A percentile compares a stretch with the other conserved stretches of the same genome.
Evolutionary conservation across 495 filamentous ascomycete species (phyloP).

Genomic region (Penicillium samsonianum): DNA sequence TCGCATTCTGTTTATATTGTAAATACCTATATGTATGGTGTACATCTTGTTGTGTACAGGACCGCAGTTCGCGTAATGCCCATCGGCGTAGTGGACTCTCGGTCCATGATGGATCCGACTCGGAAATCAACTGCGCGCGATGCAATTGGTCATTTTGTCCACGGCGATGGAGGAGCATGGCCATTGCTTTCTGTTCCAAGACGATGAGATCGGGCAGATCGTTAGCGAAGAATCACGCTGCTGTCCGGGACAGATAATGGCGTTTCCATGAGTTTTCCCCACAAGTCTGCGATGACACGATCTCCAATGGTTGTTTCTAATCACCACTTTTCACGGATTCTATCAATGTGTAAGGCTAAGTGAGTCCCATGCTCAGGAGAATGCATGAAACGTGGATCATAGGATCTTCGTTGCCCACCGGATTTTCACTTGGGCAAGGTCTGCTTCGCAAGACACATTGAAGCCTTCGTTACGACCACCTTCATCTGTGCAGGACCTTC

Average conservation of each 20-base stretch:
- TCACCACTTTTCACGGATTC: constrained; percentile 13
- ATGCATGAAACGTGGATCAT: no score
- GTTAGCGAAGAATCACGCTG: constrained; percentile 25
- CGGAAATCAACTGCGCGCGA: constrained; percentile 38
- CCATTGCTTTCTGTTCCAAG: not conserved
- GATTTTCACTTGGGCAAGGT: constrained; percentile 12
- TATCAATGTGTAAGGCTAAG: not conserved
- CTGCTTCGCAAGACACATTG: constrained; percentile 18
- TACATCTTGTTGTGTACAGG: constrained; percentile 14
- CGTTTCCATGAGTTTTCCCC: constrained; percentile 25
- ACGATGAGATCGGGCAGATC: constrained; percentile 10
- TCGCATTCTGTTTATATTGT: not conserved
- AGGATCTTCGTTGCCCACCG: constrained; percentile 2
- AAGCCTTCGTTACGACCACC: constrained; percentile 14
- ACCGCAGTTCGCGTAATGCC: constrained; percentile 35
- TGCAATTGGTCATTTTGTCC: constrained; percentile 18
- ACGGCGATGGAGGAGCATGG: constrained; percentile 16
- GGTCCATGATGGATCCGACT: constrained; percentile 39
- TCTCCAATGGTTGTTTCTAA: constrained; percentile 17
- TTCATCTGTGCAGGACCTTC: no score
- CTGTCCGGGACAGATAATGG: no score
- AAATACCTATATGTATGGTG: not conserved
- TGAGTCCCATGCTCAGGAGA: no score
- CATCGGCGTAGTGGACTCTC: constrained; percentile 41
- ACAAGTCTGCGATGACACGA: constrained; percentile 28